Evolutionary conservation across 257 asterid species (phyloP).

Genomic region (Linaria vulgaris): DNA sequence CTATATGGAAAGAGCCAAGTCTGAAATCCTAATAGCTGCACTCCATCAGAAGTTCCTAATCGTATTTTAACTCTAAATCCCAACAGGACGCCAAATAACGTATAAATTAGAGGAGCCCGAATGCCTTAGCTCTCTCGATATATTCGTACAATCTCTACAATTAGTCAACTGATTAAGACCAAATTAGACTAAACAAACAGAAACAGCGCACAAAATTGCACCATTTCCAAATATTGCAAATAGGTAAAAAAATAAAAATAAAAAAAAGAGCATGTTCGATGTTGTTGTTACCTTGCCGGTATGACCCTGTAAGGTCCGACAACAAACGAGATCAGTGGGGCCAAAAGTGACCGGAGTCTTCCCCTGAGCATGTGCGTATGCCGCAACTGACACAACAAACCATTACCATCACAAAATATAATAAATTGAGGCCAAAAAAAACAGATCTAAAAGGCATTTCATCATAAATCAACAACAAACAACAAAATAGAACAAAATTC

Average conservation of each 20-base stretch:
- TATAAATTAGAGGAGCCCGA: not conserved
- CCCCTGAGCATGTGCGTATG: constrained; percentile 80
- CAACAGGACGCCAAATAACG: not conserved
- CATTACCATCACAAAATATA: not conserved
- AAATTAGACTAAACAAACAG: too few relatives aligned
- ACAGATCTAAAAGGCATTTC: constrained; percentile 38
- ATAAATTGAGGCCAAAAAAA: constrained; percentile 19
- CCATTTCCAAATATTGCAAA: not conserved
- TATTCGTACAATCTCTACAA: not conserved
- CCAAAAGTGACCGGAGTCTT: constrained; percentile 79
- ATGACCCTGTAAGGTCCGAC: constrained; percentile 95
- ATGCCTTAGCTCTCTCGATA: not conserved
- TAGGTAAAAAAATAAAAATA: not conserved
- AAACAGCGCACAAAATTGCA: too few relatives aligned
- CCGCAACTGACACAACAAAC: constrained; percentile 55
- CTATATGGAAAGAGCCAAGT: not conserved
- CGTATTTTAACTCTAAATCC: not conserved
- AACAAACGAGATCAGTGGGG: constrained; percentile 96
- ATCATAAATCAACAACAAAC: not conserved
- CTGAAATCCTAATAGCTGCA: not conserved
- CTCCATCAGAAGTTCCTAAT: not conserved
- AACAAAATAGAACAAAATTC: constrained; percentile 14
- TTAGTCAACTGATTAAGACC: too few relatives aligned
- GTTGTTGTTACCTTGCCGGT: constrained; percentile 93
- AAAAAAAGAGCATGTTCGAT: too few relatives aligned